Base-by-base conservation (phyloP, 495 filamentous ascomycete genomes). In the Hypoxylon fragiforme region DNA sequence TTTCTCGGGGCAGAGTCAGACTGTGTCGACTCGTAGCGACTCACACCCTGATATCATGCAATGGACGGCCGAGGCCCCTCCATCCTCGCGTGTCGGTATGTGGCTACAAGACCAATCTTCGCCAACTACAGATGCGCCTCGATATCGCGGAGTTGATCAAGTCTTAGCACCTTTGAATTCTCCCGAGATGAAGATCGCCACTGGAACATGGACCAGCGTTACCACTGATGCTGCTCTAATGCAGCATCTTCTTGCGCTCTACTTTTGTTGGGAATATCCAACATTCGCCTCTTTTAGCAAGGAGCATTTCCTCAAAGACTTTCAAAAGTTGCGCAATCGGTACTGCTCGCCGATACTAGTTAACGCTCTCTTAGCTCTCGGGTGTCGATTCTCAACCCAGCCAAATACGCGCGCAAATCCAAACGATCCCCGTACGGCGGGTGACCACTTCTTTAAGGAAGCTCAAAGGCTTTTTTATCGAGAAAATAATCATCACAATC, bases 251-350 rank as follows among this genome's bases (percentile, higher is more conserved):
- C 70, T 89, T 31, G 73, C 82, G 12, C 70, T 92, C 12, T 92
- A 89, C 68, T 92, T 95, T 50, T 82, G 80, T 62, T 94, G 89
- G 89, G 84, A 88, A 60, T 88, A 92, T 56, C 86, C 88, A 1
- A 87, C 83, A 45, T 85, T 87, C 61, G 81, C 84, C 6, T 77
- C 88, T 2, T 78, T 95, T 31, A 84, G 83, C 48, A 85, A 90
- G 43, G 81, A 85, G 39, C 79, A 87, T 44, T 92, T 95, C 61
- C 68, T 87, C 46, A 70, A 78, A 19, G 88, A 91, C 62, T 84
- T 88, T 58, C 57, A 62, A 5, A 67, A 62, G 12, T 78, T 82
- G 11, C 64, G 78, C 39, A 57, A 73, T 38, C 77, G 83, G 32
- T 88, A 86, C 63, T 91, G 83, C 68, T 91, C 85, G 4, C 70